These are phyloP conservation scores for Naganishia sp. DNA, from an alignment of 1,284 basidiomycete genomes.

Conservation along the genomic window DNA sequence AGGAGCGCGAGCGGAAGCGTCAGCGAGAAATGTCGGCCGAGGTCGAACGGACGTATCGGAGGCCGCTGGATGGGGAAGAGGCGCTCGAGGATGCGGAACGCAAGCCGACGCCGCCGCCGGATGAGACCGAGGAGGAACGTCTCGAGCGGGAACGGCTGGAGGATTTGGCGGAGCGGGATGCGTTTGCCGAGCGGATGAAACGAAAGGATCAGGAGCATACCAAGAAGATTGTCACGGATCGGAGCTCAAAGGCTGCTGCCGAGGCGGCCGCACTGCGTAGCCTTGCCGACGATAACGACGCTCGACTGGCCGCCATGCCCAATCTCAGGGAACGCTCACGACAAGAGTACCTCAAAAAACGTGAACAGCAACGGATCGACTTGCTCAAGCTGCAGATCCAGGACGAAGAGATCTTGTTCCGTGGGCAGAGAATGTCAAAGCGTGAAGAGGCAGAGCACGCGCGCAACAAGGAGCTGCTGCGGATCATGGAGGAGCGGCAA, in stretches of 20 bases:
- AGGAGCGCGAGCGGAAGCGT: conserved; percentile 58
- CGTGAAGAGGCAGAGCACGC: conserved; percentile 79
- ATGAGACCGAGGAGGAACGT: conserved; percentile 66
- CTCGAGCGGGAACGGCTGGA: conserved; percentile 73
- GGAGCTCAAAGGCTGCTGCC: conserved; percentile 73
- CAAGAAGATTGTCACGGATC: conserved; percentile 90
- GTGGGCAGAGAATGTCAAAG: conserved; percentile 78
- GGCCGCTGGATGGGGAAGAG: conserved; percentile 52
- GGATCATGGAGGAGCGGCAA: conserved; percentile 88
- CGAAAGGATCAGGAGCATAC: conserved; percentile 80
- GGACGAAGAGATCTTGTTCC: conserved; percentile 85
- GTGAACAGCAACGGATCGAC: conserved; percentile 94
- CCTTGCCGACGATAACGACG: conserved; percentile 80
- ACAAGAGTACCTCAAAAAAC: conserved; percentile 92
- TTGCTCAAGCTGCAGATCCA: conserved; percentile 87
- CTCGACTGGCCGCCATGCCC: conserved; percentile 76
- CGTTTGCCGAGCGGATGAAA: conserved; percentile 84
- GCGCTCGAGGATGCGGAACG: conserved; percentile 47
- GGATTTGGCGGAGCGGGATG: conserved; percentile 85
- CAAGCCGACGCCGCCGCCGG: conserved; percentile 36
- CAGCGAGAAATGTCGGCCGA: conserved; percentile 43
- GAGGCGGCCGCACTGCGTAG: conserved; percentile 79
- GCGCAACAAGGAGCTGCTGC: conserved; percentile 87
- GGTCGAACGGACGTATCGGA: conserved; percentile 49
- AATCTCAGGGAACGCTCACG: conserved; percentile 80